A percentile compares a stretch with the other conserved stretches of the same genome.
Evolutionary conservation across 2,329 filamentous ascomycete genomes (phyloP).

Genomic region (Colletotrichum graminicola): DNA sequence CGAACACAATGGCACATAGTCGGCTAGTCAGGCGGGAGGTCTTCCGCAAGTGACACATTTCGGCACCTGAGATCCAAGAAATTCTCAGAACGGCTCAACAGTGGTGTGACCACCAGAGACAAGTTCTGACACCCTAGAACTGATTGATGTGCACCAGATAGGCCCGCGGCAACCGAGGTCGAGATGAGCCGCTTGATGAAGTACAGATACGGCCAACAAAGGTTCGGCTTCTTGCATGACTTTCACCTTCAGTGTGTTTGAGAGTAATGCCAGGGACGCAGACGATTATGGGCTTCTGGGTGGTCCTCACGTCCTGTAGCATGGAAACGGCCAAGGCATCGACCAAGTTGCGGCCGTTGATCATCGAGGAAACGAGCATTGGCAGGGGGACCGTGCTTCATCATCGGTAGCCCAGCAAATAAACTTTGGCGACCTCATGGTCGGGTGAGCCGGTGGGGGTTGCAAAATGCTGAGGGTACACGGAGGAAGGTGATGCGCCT

Average conservation of each 20-base stretch:
- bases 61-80: slow-evolving; percentile 32
- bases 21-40: slow-evolving; percentile 2
- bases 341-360: slow-evolving; percentile 1
- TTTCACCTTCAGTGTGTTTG: not conserved
- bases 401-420: slow-evolving; percentile 22
- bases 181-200: not conserved
- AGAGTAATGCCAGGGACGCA: not conserved
- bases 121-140: not conserved
- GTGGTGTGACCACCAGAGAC: slow-evolving; percentile 10
- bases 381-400: slow-evolving; percentile 16
- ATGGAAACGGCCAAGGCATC: slow-evolving; percentile 4
- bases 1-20: not conserved
- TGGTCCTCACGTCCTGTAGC: not conserved
- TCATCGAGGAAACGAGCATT: slow-evolving; percentile 12
- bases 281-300: not conserved
- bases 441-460: slow-evolving; percentile 14
- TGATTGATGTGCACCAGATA: not conserved
- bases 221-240: not conserved
- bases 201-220: not conserved
- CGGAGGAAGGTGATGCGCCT: slow-evolving; percentile 2
- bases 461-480: too few species aligned
- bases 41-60: slow-evolving; percentile 10
- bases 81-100: not conserved
- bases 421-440: slow-evolving; percentile 21
- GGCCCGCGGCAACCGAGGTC: not conserved